phyloP scores from a whole-genome alignment of 2,329 filamentous ascomycete genomes.

The Cytospora paraplurivora region DNA sequence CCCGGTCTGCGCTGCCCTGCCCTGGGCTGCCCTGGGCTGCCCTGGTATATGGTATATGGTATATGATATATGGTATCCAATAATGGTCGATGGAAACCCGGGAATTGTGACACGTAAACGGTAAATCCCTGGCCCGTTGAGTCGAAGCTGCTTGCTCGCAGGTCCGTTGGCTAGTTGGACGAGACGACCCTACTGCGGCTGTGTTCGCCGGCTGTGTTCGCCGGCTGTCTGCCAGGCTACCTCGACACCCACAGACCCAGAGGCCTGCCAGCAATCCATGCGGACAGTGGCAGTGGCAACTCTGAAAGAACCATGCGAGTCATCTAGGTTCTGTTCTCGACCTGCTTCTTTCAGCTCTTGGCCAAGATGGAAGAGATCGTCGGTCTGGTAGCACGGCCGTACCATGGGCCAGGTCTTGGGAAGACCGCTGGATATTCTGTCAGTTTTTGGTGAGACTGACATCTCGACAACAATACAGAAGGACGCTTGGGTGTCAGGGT shows the following conservation, averaged over 20 bases:
- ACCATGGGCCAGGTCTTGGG: neutral
- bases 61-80: no score
- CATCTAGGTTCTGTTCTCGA: neutral
- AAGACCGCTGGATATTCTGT: neutral
- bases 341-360: neutral
- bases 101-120: neutral
- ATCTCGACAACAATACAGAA: conserved; percentile 1
- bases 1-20: no score
- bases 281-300: neutral
- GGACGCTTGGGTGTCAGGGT: neutral
- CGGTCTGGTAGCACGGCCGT: neutral
- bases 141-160: no score
- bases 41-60: no score
- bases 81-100: neutral
- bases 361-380: neutral
- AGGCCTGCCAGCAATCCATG: neutral
- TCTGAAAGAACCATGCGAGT: neutral
- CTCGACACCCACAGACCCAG: neutral
- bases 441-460: neutral
- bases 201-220: neutral
- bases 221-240: neutral
- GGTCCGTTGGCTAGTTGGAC: no score
- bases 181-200: neutral
- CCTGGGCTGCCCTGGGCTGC: no score
- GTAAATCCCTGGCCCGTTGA: neutral